Base-by-base conservation (phyloP, 2,329 filamentous ascomycete species). In the Septoria linicola region DNA sequence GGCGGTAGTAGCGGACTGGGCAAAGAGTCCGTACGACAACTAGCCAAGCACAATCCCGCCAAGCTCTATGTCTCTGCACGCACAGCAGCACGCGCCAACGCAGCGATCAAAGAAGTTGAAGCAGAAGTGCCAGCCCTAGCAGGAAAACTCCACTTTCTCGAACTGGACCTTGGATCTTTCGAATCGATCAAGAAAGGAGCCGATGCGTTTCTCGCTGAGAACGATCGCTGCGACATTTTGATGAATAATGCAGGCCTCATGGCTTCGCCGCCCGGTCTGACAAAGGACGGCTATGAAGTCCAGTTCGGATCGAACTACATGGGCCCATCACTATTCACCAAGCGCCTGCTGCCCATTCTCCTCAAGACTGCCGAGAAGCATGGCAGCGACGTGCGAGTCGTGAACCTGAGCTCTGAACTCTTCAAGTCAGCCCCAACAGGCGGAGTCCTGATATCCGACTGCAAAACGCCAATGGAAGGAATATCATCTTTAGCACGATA, bases 11-110 rank as follows among this genome's bases (percentile, higher is more conserved):
- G 57, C 7, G 64, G 64, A n/a, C 55, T 66, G 2, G 64, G 63
- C 19, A 34, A 39, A 43, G 55, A 76, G 57, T 73, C 74, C 8
- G 62, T 77, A 42, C 61, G 71, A 32, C 70, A 75, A 47, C 69
- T 80, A 27, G 73, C 73, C 16, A 70, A 68, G 51, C 79, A 81
- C 60, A 63, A 68, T 6, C 78, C 80, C 1, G 66, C 68, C 1
- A 73, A 78, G 47, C 75, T 83, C 54, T 82, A 77, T 65, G 71
- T 83, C 48, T 76, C 72, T 13, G 77, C 55, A 5, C 53, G 63
- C 30, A 59, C 76, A 3, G 74, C 78, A 35, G 69, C 72, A 39
- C 73, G 73, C 8, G 73, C 69, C 21, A 66, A 71, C 4, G 69
- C 72, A 5, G 74, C 80, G 31, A 64, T 73, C 10, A 66, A 69